Percentiles rank a stretch among this genome's conserved stretches.
phyloP scores from a whole-genome alignment of 106 monocot species.

The Iris macrosiphon region DNA sequence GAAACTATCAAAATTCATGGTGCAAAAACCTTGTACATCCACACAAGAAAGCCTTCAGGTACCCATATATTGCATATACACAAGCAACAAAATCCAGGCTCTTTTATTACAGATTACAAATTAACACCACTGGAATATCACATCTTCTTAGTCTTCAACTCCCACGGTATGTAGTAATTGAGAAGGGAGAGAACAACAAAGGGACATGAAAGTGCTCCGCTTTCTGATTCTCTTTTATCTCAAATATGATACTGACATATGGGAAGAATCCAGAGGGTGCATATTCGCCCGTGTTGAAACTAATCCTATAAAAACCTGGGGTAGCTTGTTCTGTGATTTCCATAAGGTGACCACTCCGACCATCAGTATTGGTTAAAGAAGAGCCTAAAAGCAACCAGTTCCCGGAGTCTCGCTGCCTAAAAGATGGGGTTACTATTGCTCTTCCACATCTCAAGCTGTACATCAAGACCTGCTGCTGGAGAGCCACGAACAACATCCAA shows the following conservation, averaged over 20 bases:
- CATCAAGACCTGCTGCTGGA: constrained; percentile 74
- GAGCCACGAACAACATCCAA: constrained; percentile 67
- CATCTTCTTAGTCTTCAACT: too few species aligned
- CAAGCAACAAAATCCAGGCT: too few species aligned
- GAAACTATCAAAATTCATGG: too few species aligned
- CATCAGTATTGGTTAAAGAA: constrained; percentile 67
- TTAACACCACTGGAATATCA: too few species aligned
- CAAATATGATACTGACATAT: constrained; percentile 72
- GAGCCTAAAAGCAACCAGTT: constrained; percentile 47
- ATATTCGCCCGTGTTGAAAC: constrained; percentile 69
- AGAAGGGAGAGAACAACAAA: constrained; percentile 74
- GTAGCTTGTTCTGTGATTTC: constrained; percentile 31
- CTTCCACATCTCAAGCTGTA: constrained; percentile 71
- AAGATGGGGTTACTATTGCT: constrained; percentile 25
- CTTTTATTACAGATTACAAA: too few species aligned
- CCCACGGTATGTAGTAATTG: constrained; percentile 74
- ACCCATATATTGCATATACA: too few species aligned
- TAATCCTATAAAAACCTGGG: constrained; percentile 61
- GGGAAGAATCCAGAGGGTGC: constrained; percentile 64
- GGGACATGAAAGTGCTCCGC: constrained; percentile 94
- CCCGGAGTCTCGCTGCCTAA: constrained; percentile 20
- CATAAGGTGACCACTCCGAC: constrained; percentile 67
- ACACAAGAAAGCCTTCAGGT: too few species aligned
- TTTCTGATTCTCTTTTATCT: constrained; percentile 67
- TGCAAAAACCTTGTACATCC: too few species aligned